Conservation (phyloP, 1,284 basidiomycete species). For the Neonothopanus nambi region DNA sequence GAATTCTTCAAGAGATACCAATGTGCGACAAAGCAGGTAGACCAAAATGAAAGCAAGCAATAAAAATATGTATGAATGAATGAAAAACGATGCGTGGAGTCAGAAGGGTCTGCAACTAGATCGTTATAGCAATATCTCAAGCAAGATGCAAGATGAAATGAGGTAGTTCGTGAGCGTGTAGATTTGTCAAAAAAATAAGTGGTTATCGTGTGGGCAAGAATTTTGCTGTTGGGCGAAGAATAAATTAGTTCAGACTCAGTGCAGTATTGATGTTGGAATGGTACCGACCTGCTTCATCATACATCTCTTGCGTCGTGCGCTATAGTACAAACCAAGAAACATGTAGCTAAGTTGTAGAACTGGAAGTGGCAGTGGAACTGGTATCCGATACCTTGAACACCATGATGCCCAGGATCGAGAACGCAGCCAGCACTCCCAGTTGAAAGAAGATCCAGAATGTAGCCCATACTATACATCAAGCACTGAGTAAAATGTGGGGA, state of each 20-base stretch:
- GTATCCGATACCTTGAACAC: constrained; percentile 62
- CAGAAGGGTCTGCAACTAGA: not conserved
- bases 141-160: not conserved
- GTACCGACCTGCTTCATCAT: constrained; percentile 56
- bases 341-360: constrained; percentile 3
- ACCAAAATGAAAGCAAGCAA: not conserved
- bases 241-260: not conserved
- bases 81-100: not conserved
- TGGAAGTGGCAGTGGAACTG: not conserved
- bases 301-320: constrained; percentile 54
- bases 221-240: constrained; percentile 30
- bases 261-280: constrained; percentile 4
- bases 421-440: constrained; percentile 63
- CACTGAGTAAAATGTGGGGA: not conserved
- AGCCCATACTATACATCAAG: constrained; percentile 62
- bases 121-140: not conserved
- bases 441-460: constrained; percentile 75
- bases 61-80: not conserved
- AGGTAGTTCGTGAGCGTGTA: not conserved
- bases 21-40: not conserved
- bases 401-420: constrained; percentile 68
- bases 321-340: constrained; percentile 24
- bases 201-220: constrained; percentile 39
- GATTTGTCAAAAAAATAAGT: not conserved
- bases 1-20: too few species aligned